phyloP scores from a whole-genome alignment of 176 grass and related monocot genomes.

The Secale cereale region DNA sequence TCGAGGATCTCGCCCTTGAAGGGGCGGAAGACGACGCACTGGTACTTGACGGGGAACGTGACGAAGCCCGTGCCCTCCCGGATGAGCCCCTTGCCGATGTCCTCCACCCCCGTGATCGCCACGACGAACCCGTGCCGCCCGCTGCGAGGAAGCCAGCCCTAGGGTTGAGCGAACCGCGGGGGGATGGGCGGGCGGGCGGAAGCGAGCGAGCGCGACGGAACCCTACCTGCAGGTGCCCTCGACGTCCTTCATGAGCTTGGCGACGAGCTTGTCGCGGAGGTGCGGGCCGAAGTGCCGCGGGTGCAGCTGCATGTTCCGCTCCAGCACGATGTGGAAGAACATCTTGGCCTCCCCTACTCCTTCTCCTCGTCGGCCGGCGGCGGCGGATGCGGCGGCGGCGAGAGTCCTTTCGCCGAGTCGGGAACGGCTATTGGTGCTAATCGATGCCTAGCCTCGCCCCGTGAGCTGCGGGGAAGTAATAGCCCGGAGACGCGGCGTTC shows the following conservation, averaged over 20 bases:
- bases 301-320: slow-evolving; percentile 98
- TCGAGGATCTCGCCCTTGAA: slow-evolving; percentile 98
- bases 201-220: background rate
- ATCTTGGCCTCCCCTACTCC: slow-evolving; percentile 44
- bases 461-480: background rate
- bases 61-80: slow-evolving; percentile 90
- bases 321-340: slow-evolving; percentile 98
- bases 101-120: slow-evolving; percentile 95
- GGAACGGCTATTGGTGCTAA: background rate
- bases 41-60: slow-evolving; percentile 99
- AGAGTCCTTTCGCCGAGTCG: background rate
- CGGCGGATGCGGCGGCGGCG: background rate
- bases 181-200: background rate
- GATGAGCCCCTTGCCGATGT: slow-evolving; percentile 96
- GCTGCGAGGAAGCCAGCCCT: slow-evolving; percentile 27
- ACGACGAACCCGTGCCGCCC: slow-evolving; percentile 96
- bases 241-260: slow-evolving; percentile 99
- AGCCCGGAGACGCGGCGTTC: background rate
- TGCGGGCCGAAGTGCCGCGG: slow-evolving; percentile 95
- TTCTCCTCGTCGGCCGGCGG: background rate
- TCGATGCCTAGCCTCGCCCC: background rate
- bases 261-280: slow-evolving; percentile 87
- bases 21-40: slow-evolving; percentile 90
- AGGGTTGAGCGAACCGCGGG: background rate
- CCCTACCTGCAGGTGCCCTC: slow-evolving; percentile 95